Evolutionary conservation across 495 filamentous ascomycete species (phyloP).

Genomic region (Aspergillus bertholletiae): DNA sequence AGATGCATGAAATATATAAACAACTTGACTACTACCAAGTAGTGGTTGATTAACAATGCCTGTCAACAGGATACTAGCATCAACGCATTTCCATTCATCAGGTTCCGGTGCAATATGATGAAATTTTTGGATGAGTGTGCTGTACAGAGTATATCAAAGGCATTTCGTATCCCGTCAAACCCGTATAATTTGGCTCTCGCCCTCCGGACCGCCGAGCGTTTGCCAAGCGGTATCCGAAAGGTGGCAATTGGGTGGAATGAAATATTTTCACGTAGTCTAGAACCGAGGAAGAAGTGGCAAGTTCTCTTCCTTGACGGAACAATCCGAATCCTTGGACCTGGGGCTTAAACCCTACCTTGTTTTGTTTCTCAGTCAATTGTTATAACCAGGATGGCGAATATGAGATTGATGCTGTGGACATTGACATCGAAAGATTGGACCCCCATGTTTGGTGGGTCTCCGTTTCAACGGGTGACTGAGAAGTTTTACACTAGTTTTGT

Average conservation of each 20-base stretch:
- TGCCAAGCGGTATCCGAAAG: background rate
- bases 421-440: background rate
- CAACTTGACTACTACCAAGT: too few relatives aligned
- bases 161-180: background rate
- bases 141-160: background rate
- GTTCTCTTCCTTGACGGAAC: background rate
- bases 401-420: background rate
- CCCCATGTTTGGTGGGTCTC: conserved; percentile 18
- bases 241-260: background rate
- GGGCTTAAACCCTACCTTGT: background rate
- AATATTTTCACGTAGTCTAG: background rate
- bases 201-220: background rate
- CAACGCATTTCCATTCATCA: background rate
- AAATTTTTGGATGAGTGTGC: too few relatives aligned
- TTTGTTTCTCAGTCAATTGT: background rate
- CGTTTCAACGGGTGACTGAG: conserved; percentile 1
- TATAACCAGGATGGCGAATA: background rate
- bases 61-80: background rate
- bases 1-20: too few relatives aligned
- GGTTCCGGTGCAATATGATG: too few relatives aligned
- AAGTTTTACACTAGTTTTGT: background rate
- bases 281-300: background rate
- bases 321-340: background rate
- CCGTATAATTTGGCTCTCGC: background rate
- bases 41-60: too few relatives aligned